Conservation (phyloP, 2,329 filamentous ascomycete genomes). For the Aureobasidium subglaciale region DNA sequence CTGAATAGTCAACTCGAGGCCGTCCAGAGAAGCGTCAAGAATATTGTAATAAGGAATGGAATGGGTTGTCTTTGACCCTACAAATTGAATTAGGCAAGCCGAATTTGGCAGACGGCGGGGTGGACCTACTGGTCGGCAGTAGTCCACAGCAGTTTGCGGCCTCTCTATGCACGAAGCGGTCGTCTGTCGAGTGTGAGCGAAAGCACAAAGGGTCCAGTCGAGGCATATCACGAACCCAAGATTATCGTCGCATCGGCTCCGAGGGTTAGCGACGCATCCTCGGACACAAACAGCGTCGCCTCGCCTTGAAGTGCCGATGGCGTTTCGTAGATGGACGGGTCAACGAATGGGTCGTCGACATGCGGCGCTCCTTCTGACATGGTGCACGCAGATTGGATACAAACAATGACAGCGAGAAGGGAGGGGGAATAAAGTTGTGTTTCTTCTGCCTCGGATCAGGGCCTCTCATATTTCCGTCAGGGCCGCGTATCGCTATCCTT, state of each 20-base stretch:
- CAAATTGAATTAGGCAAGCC: conserved; percentile 5
- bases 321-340: conserved; percentile 9
- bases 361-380: conserved; percentile 7
- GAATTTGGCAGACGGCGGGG: not conserved
- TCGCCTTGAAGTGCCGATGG: not conserved
- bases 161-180: conserved; percentile 44
- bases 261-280: conserved; percentile 54
- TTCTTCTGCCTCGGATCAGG: not conserved
- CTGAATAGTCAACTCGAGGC: conserved; percentile 58
- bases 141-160: conserved; percentile 51
- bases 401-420: not conserved
- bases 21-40: conserved; percentile 66
- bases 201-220: not conserved
- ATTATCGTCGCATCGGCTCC: conserved; percentile 55
- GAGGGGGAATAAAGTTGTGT: not conserved
- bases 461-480: not conserved
- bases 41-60: conserved; percentile 75
- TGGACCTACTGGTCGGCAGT: conserved; percentile 41
- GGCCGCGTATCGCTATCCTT: not conserved
- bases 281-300: conserved; percentile 44
- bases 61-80: conserved; percentile 40
- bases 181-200: conserved; percentile 36
- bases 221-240: conserved; percentile 39
- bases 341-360: conserved; percentile 17
- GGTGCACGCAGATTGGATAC: not conserved